A percentile compares a stretch with the other conserved stretches of the same genome.
phyloP scores from a whole-genome alignment of 768 basidiomycete species.

The Xerocomus spinulosus region DNA sequence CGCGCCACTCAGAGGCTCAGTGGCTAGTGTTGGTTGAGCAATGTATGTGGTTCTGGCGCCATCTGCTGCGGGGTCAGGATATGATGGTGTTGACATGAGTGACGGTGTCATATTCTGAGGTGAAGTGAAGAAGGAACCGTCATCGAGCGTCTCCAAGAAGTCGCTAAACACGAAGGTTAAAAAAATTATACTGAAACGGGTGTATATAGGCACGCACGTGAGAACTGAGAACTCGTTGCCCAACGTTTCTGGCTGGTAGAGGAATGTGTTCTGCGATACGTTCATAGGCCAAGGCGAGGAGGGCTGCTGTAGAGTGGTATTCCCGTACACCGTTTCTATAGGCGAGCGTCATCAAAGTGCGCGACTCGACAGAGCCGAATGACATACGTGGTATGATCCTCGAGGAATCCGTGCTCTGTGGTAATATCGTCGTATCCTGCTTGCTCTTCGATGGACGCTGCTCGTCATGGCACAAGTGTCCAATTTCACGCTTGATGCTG shows the following conservation, averaged over 20 bases:
- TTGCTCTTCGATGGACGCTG: constrained; percentile 52
- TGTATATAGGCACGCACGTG: constrained; percentile 45
- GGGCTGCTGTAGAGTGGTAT: constrained; percentile 15
- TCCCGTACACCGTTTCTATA: constrained; percentile 24
- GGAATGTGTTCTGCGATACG: constrained; percentile 46
- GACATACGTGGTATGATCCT: constrained; percentile 28
- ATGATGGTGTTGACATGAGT: constrained; percentile 41
- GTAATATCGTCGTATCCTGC: constrained; percentile 28
- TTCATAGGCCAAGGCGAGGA: constrained; percentile 54
- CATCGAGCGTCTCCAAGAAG: constrained; percentile 84
- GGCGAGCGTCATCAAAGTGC: background rate
- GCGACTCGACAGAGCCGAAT: background rate
- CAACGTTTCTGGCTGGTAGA: constrained; percentile 68
- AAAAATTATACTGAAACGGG: background rate
- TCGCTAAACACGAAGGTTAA: constrained; percentile 45
- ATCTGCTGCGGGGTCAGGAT: constrained; percentile 12
- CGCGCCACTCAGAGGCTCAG: constrained; percentile 20
- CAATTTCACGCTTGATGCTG: constrained; percentile 95
- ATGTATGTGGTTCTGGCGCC: constrained; percentile 14
- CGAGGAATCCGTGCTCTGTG: constrained; percentile 31
- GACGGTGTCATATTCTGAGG: constrained; percentile 47
- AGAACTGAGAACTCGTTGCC: constrained; percentile 82
- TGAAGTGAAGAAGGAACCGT: constrained; percentile 72
- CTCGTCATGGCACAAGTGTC: constrained; percentile 91
- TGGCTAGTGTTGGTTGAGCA: constrained; percentile 8